These are phyloP conservation scores for Ricinus communis DNA, from an alignment of 345 rosid species.

Conservation along the genomic window DNA sequence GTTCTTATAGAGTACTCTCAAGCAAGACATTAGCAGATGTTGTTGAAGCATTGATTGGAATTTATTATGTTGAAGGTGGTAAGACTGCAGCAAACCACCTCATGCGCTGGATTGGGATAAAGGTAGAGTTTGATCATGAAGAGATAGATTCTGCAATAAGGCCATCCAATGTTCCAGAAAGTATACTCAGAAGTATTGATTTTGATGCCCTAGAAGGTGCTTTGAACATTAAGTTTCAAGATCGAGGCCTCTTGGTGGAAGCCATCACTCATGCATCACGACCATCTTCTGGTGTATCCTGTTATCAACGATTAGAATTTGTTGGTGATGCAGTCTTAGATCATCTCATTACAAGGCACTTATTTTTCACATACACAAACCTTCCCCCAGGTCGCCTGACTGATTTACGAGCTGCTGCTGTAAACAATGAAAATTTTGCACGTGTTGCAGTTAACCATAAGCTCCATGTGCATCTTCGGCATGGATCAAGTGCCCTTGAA, in stretches of 20 bases:
- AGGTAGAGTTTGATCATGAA: constrained; percentile 71
- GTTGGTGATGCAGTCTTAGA: constrained; percentile 98
- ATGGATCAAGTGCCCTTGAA: constrained; percentile 97
- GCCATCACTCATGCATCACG: constrained; percentile 97
- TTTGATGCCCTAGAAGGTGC: constrained; percentile 75
- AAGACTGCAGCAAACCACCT: constrained; percentile 84
- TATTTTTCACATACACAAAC: constrained; percentile 86
- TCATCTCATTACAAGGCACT: constrained; percentile 86
- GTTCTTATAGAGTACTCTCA: constrained; percentile 92
- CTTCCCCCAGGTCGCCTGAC: constrained; percentile 98
- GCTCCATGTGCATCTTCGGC: constrained; percentile 87
- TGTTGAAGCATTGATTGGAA: constrained; percentile 96
- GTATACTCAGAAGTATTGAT: constrained; percentile 69
- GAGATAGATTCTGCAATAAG: constrained; percentile 41
- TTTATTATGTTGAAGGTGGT: constrained; percentile 92
- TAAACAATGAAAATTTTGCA: constrained; percentile 95
- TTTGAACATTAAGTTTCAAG: constrained; percentile 55
- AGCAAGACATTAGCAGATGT: constrained; percentile 99
- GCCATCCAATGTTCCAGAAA: constrained; percentile 65
- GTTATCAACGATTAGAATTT: constrained; percentile 94
- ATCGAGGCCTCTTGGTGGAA: constrained; percentile 69
- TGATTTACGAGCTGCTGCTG: constrained; percentile 98
- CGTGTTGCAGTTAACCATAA: constrained; percentile 95
- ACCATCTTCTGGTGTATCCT: constrained; percentile 90
- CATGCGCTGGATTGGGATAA: constrained; percentile 95